Base-by-base conservation (phyloP, 352 stramenopile species). In the Thraustochytrium sp. region DNA sequence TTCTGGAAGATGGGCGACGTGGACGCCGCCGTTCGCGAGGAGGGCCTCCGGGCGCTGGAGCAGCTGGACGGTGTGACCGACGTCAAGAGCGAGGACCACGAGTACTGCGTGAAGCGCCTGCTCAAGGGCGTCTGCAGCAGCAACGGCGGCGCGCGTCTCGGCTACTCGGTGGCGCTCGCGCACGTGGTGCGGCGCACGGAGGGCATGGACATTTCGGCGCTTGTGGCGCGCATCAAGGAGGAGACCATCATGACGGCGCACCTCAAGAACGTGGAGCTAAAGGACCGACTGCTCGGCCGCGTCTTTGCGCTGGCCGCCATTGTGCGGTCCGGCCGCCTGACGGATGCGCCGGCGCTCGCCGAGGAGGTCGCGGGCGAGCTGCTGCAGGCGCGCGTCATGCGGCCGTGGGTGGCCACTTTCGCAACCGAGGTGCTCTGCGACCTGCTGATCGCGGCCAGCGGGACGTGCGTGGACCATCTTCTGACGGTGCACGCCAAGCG, bases 1-100 rank as follows among this genome's bases (percentile, higher is more conserved):
- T 72, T 72, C 1, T 72, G 59, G 59, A 72, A 72, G 46, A 72
- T 72, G 59, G 46, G 59, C 9, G 59, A 55, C 59, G 26, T 72
- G 26, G 59, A 72, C 36, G 59, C 42, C 26, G 59, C 21, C 11
- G 31, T 16, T 9, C 34, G 59, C 1, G 11, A 44, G 16, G 59
- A 72, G 40, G 59, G 59, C 34, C 59, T 72, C 40, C 29, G 36
- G 11, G 40, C 42, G 26, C 26, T 72, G 9, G 59, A 21, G 9
- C 42, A 26, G 8, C 42, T 72, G 9, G 21, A 11, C 13, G 42
- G 26, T 9, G 59, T 72, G 34, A 21, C 31, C 2, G 59, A 72
- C 59, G 59, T 49, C 9, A n/a, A 44, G 59, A 72, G 59, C 59
- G 59, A 72, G 11, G 59, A 72, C 36, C 59, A 72, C 26, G 59